phyloP scores from a whole-genome alignment of 805 yeast genomes.

The Yarrowia porcina region DNA sequence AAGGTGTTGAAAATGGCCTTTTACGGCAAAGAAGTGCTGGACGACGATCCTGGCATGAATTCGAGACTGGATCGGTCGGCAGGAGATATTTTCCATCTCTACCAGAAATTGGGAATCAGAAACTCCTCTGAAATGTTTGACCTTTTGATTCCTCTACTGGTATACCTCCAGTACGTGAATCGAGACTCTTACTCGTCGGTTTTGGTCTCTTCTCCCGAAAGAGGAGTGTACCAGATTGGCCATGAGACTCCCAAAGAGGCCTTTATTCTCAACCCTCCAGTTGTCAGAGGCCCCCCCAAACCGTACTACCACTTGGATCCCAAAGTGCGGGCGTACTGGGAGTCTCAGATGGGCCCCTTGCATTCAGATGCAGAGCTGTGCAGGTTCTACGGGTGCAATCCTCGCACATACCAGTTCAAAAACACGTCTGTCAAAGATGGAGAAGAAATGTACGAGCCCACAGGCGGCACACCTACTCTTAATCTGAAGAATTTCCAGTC shows the following conservation, averaged over 20 bases:
- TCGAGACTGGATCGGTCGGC: constrained; percentile 3
- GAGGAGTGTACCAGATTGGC: constrained; percentile 18
- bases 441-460: constrained; percentile 20
- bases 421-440: constrained; percentile 17
- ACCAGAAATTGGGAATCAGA: constrained; percentile 10
- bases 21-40: constrained; percentile 19
- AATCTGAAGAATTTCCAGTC: constrained; percentile 1
- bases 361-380: constrained; percentile 19
- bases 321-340: constrained; percentile 20
- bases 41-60: constrained; percentile 19
- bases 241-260: constrained; percentile 17
- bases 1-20: constrained; percentile 23
- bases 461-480: background rate
- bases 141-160: background rate
- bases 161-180: constrained; percentile 18
- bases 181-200: constrained; percentile 20
- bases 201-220: background rate
- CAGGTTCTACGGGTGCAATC: constrained; percentile 6
- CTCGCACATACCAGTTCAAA: constrained; percentile 4
- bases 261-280: background rate
- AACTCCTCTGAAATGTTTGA: constrained; percentile 23
- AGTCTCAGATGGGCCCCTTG: constrained; percentile 2
- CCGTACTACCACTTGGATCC: constrained; percentile 9
- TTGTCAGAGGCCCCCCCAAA: background rate
- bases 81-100: constrained; percentile 17